Evolutionary conservation across 2,329 filamentous ascomycete species (phyloP).

Genomic region (Phialophora chinensis): DNA sequence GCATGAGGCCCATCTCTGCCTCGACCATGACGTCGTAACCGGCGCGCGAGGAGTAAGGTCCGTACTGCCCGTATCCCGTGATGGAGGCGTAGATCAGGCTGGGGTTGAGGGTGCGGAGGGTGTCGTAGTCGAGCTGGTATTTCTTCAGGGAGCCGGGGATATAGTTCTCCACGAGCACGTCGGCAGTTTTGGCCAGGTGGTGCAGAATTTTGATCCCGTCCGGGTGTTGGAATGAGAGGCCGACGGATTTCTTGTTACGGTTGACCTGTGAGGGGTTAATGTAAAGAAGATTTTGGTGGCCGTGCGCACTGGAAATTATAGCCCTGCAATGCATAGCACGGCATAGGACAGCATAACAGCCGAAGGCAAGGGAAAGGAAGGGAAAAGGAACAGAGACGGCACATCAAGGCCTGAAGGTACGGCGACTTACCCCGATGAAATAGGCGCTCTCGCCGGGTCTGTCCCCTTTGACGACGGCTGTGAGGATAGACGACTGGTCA

Average conservation of each 20-base stretch:
- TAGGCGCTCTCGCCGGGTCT: slow-evolving; percentile 88
- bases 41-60: slow-evolving; percentile 82
- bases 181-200: slow-evolving; percentile 79
- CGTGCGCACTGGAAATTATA: too few relatives aligned
- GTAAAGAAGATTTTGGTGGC: too few relatives aligned
- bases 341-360: not conserved
- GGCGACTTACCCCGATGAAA: slow-evolving; percentile 76
- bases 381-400: not conserved
- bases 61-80: slow-evolving; percentile 95
- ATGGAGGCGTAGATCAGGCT: slow-evolving; percentile 91
- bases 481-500: not conserved
- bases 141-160: slow-evolving; percentile 80
- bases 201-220: slow-evolving; percentile 86
- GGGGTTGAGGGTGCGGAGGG: slow-evolving; percentile 80
- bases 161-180: slow-evolving; percentile 97
- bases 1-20: slow-evolving; percentile 97
- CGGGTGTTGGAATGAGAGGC: slow-evolving; percentile 84
- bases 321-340: not conserved
- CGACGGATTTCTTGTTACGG: slow-evolving; percentile 95
- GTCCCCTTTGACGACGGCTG: slow-evolving; percentile 30
- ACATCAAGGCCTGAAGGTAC: not conserved
- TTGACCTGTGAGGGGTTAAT: slow-evolving; percentile 68
- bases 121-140: slow-evolving; percentile 87
- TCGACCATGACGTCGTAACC: slow-evolving; percentile 99
- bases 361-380: not conserved